A percentile compares a stretch with the other conserved stretches of the same genome.
Evolutionary conservation across 176 grass and related monocot genomes (phyloP).

Genomic region (Oryza brachyantha): DNA sequence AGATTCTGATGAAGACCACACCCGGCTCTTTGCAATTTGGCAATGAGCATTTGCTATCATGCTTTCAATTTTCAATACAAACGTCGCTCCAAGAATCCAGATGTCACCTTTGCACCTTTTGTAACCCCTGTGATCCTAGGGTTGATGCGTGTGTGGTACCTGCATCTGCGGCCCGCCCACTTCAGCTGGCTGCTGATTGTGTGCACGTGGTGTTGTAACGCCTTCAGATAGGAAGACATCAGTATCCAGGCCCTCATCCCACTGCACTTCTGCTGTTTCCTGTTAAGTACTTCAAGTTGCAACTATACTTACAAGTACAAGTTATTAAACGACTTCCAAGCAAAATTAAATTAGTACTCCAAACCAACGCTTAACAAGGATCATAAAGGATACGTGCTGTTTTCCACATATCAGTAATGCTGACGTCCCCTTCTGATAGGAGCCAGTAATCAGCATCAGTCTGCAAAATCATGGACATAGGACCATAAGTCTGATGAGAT

Average conservation of each 20-base stretch:
- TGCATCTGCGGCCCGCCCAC: conserved; percentile 30
- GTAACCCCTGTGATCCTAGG: conserved; percentile 12
- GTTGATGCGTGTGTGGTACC: conserved; percentile 33
- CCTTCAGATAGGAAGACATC: conserved; percentile 71
- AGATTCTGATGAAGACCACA: background rate
- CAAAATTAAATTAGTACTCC: conserved; percentile 11
- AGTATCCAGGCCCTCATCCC: conserved; percentile 59
- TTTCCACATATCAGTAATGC: conserved; percentile 90
- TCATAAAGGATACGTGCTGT: conserved; percentile 78
- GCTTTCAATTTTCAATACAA: conserved; percentile 3
- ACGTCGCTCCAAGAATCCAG: conserved; percentile 10
- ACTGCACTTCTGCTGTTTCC: conserved; percentile 75
- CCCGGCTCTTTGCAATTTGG: conserved; percentile 2
- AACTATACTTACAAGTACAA: background rate
- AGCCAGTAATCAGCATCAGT: conserved; percentile 95
- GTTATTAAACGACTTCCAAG: conserved; percentile 5
- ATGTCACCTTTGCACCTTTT: conserved; percentile 11
- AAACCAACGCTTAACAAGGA: background rate
- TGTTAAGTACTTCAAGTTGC: conserved; percentile 49
- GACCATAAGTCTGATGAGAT: conserved; percentile 8
- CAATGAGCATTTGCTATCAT: conserved; percentile 19
- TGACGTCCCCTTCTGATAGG: conserved; percentile 74
- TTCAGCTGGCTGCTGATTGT: conserved; percentile 37
- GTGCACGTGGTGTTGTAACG: conserved; percentile 48
- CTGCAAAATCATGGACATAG: conserved; percentile 54